Conservation (phyloP, 345 rosid genomes). For the Eucalyptus rudis region DNA sequence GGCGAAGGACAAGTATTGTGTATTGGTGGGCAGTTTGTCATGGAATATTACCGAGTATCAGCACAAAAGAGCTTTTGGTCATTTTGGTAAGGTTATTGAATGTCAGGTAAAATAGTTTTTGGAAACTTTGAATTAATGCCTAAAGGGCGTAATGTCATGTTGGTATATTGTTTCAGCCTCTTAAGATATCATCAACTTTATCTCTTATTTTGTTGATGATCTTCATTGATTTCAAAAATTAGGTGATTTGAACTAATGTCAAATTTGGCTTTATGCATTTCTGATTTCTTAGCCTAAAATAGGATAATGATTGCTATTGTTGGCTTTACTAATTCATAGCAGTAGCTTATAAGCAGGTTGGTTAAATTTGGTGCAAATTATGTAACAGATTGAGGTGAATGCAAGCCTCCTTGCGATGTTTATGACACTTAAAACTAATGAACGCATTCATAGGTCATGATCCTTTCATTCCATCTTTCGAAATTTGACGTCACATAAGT, state of each 20-base stretch:
- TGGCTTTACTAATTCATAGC: background rate
- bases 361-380: background rate
- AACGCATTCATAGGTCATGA: too few relatives aligned
- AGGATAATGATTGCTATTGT: background rate
- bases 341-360: background rate
- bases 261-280: too few relatives aligned
- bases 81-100: background rate
- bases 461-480: too few relatives aligned
- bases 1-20: background rate
- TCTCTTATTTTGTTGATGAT: background rate
- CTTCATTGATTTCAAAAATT: background rate
- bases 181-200: background rate
- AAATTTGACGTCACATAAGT: background rate
- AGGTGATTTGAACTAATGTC: background rate
- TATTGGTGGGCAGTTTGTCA: background rate
- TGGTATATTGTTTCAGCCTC: background rate
- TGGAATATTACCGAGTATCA: background rate
- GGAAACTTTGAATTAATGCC: background rate
- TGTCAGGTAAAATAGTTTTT: background rate
- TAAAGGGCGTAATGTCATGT: background rate
- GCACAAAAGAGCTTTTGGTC: background rate
- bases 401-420: background rate
- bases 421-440: rapidly evolving
- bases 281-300: background rate
- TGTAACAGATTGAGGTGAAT: background rate